A percentile compares a stretch with the other conserved stretches of the same genome.
Conservation (phyloP, 495 filamentous ascomycete genomes). For the Podospora tetraspora region DNA sequence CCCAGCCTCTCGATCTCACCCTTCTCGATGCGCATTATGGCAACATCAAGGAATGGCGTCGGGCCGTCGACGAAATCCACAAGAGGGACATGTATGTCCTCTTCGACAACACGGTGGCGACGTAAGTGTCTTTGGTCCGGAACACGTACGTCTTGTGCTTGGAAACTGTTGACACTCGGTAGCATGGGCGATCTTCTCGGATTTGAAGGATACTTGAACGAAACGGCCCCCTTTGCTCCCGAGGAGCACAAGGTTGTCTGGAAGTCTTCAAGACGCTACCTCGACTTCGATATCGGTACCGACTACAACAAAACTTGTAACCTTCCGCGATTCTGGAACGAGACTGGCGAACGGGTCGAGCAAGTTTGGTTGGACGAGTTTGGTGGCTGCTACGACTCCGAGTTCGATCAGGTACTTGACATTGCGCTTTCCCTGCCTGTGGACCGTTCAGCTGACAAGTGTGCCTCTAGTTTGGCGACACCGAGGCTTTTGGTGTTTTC, state of each 20-base stretch:
- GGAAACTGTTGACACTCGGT: neutral
- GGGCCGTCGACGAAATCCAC: slow-evolving; percentile 61
- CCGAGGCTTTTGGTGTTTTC: slow-evolving; percentile 60
- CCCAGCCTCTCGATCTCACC: slow-evolving; percentile 22
- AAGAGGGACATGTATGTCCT: slow-evolving; percentile 67
- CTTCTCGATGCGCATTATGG: slow-evolving; percentile 30
- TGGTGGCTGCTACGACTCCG: slow-evolving; percentile 57
- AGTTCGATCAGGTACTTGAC: slow-evolving; percentile 53
- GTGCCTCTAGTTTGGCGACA: slow-evolving; percentile 50
- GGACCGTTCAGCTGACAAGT: neutral
- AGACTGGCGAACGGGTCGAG: slow-evolving; percentile 49
- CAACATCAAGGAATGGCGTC: slow-evolving; percentile 57
- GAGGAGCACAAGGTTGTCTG: slow-evolving; percentile 53
- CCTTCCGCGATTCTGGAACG: slow-evolving; percentile 63
- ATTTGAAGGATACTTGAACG: slow-evolving; percentile 60
- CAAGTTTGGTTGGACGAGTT: slow-evolving; percentile 40
- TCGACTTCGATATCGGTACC: slow-evolving; percentile 57
- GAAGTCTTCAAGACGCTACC: slow-evolving; percentile 54
- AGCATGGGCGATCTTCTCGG: slow-evolving; percentile 62
- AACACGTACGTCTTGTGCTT: neutral
- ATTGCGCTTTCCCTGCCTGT: neutral
- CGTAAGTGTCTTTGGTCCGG: slow-evolving; percentile 24
- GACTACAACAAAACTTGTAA: slow-evolving; percentile 51
- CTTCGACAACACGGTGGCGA: slow-evolving; percentile 65
- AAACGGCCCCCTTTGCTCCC: slow-evolving; percentile 51